Percentiles rank a stretch among this genome's conserved stretches.
Conservation (phyloP, 2,329 filamentous ascomycete genomes). For the Fusarium camptoceras region DNA sequence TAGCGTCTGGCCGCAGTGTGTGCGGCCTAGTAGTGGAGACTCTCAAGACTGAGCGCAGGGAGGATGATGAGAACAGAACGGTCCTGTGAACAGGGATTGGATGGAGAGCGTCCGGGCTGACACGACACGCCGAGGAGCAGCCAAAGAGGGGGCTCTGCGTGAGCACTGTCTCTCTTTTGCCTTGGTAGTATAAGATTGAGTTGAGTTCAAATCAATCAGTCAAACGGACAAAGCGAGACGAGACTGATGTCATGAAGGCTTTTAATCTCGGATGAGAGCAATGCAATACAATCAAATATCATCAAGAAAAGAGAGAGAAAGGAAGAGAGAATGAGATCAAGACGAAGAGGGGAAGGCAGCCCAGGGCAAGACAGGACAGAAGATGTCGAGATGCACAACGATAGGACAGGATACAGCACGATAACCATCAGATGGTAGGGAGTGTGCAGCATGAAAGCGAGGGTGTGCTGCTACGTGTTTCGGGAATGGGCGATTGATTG, state of each 20-base stretch:
- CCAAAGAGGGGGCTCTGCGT: constrained; percentile 22
- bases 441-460: constrained; percentile 9
- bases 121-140: constrained; percentile 42
- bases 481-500: constrained; percentile 34
- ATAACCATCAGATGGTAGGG: constrained; percentile 18
- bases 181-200: constrained; percentile 23
- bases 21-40: constrained; percentile 42
- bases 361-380: neutral
- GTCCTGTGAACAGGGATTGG: constrained; percentile 47
- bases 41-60: constrained; percentile 35
- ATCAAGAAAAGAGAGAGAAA: neutral
- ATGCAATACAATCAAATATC: neutral
- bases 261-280: neutral
- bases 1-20: constrained; percentile 32
- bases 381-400: constrained; percentile 11
- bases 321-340: neutral
- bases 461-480: constrained; percentile 30
- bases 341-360: constrained; percentile 16
- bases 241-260: constrained; percentile 26
- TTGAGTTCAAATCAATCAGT: constrained; percentile 16
- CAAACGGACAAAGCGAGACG: constrained; percentile 26
- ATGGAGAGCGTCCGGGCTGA: constrained; percentile 48
- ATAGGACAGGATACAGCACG: constrained; percentile 13
- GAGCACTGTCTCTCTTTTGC: constrained; percentile 29
- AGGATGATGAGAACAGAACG: constrained; percentile 41